Evolutionary conservation across 805 yeast species (phyloP).

Genomic region (Blastobotrys parvus): DNA sequence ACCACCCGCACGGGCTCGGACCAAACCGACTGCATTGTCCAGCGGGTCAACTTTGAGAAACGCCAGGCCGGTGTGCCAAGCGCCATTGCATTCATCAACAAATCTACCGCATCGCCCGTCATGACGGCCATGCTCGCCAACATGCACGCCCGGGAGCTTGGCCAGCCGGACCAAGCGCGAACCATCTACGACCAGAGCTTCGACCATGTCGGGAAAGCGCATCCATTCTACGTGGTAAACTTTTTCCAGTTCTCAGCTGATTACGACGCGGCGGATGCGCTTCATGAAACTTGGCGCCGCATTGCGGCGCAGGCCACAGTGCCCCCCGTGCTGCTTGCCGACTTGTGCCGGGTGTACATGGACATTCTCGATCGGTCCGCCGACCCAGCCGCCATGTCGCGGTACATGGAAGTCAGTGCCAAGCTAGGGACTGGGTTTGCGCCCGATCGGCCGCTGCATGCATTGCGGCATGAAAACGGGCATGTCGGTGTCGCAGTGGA

Average conservation of each 20-base stretch:
- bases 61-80: conserved; percentile 1
- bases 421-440: conserved; percentile 5
- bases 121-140: background rate
- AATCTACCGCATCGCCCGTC: background rate
- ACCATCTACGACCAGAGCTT: background rate
- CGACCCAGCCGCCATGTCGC: conserved; percentile 5
- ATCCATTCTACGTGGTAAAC: background rate
- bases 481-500: conserved; percentile 20
- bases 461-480: conserved; percentile 13
- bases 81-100: background rate
- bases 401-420: conserved; percentile 15
- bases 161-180: too few species aligned
- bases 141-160: too few species aligned
- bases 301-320: conserved; percentile 19
- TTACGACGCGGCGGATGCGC: conserved; percentile 1
- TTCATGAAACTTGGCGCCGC: conserved; percentile 13
- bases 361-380: conserved; percentile 16
- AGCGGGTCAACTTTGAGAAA: conserved; percentile 22
- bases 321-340: conserved; percentile 21
- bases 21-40: conserved; percentile 6
- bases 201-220: background rate
- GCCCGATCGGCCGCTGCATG: conserved; percentile 12
- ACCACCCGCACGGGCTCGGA: background rate
- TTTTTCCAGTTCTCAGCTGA: conserved; percentile 1
- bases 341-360: conserved; percentile 23